phyloP scores from a whole-genome alignment of 805 yeast species.

The Lipomyces yamanashiensis region DNA sequence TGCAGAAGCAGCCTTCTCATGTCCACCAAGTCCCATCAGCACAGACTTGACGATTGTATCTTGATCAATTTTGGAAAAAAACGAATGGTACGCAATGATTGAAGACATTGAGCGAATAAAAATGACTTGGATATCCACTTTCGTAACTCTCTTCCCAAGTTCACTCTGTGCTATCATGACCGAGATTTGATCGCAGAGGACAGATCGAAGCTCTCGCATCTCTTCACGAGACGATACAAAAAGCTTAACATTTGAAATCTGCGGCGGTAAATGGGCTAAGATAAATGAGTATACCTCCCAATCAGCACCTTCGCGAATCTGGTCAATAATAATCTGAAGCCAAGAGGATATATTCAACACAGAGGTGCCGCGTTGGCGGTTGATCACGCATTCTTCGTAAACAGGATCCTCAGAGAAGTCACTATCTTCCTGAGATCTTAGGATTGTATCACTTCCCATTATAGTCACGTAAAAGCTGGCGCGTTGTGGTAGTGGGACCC shows the following conservation, averaged over 20 bases:
- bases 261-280: constrained; percentile 72
- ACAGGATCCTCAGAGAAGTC: constrained; percentile 38
- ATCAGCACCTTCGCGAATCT: constrained; percentile 58
- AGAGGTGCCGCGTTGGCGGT: constrained; percentile 18
- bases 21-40: constrained; percentile 65
- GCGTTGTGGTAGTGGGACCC: constrained; percentile 49
- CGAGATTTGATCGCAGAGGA: constrained; percentile 64
- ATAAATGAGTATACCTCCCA: constrained; percentile 76
- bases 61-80: constrained; percentile 60
- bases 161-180: constrained; percentile 52
- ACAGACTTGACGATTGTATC: constrained; percentile 67
- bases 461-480: constrained; percentile 45
- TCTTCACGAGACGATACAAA: constrained; percentile 53
- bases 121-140: constrained; percentile 69
- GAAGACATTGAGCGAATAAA: constrained; percentile 62
- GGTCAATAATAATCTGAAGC: constrained; percentile 55
- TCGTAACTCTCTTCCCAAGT: constrained; percentile 54
- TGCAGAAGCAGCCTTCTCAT: constrained; percentile 80
- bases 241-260: constrained; percentile 61
- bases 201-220: constrained; percentile 50
- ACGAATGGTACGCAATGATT: constrained; percentile 59
- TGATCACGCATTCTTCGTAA: constrained; percentile 21
- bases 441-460: constrained; percentile 25
- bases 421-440: constrained; percentile 34
- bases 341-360: constrained; percentile 46